phyloP scores from a whole-genome alignment of 75 land plant genomes.

The Pinus tabuliformis region DNA sequence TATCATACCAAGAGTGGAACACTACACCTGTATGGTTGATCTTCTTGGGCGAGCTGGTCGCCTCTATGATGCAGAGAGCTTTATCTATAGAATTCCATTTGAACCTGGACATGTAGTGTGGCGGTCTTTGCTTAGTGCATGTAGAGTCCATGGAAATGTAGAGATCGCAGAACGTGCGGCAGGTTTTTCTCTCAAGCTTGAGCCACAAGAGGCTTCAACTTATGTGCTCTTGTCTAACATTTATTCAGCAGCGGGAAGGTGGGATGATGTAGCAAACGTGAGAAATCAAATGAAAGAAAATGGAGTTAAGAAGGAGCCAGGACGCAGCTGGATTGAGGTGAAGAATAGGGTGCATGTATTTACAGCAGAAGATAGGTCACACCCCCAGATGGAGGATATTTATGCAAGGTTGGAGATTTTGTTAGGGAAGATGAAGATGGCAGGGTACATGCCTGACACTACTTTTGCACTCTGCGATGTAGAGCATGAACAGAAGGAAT shows the following conservation, averaged over 20 bases:
- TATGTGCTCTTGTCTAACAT: slow-evolving; percentile 12
- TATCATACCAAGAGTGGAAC: slow-evolving; percentile 6
- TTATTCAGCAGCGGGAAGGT: slow-evolving; percentile 8
- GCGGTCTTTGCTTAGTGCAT: slow-evolving; percentile 12
- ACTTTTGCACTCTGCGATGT: neutral
- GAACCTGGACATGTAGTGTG: slow-evolving; percentile 5
- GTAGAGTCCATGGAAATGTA: slow-evolving; percentile 8
- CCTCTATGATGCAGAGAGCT: slow-evolving; percentile 1
- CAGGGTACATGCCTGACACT: neutral
- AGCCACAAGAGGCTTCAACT: slow-evolving; percentile 16
- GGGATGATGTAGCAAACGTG: slow-evolving; percentile 11
- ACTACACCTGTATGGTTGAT: slow-evolving; percentile 13
- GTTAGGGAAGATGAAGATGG: neutral
- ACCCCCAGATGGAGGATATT: slow-evolving; percentile 10
- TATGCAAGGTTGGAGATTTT: slow-evolving; percentile 6
- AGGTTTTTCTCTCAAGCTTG: slow-evolving; percentile 8
- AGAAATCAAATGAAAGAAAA: slow-evolving; percentile 7
- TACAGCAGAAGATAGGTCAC: slow-evolving; percentile 7
- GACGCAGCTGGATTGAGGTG: slow-evolving; percentile 5
- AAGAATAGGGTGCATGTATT: slow-evolving; percentile 8
- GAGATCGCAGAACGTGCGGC: slow-evolving; percentile 14
- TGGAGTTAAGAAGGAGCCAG: slow-evolving; percentile 11
- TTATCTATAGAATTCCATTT: slow-evolving; percentile 8
- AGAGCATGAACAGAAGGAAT: neutral
- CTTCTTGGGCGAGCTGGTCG: slow-evolving; percentile 13